Conservation (phyloP, 192 early-diverging fungal species). For the Borealophlyctis nickersoniae region DNA sequence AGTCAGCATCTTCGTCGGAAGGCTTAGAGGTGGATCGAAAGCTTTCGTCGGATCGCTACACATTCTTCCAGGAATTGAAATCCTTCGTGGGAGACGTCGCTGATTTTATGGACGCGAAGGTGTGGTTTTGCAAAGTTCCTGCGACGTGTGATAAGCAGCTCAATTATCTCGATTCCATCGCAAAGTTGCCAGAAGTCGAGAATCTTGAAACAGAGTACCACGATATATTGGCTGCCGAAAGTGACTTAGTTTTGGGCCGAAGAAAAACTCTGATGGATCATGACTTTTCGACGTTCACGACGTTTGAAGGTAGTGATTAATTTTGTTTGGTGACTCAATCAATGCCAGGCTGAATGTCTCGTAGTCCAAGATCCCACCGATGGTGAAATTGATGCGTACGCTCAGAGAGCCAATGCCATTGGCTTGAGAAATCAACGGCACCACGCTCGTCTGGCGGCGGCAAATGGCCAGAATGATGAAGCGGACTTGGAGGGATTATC, state of each 20-base stretch:
- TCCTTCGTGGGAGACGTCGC: constrained; percentile 34
- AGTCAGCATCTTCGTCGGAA: constrained; percentile 7
- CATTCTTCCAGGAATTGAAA: constrained; percentile 38
- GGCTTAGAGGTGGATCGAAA: constrained; percentile 21
- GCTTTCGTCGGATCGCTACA: constrained; percentile 22
- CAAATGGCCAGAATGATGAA: too few relatives aligned
- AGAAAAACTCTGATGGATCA: background rate
- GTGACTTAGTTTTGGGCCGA: background rate
- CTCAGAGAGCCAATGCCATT: too few relatives aligned
- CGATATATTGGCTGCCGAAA: background rate
- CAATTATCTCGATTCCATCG: background rate
- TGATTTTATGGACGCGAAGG: constrained; percentile 43
- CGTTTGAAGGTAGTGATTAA: background rate
- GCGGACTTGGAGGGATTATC: background rate
- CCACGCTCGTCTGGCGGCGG: too few relatives aligned
- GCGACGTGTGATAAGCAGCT: background rate
- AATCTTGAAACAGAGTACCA: constrained; percentile 19
- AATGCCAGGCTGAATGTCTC: too few relatives aligned
- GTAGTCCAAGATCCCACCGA: too few relatives aligned
- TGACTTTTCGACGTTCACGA: background rate
- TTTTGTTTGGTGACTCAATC: too few relatives aligned
- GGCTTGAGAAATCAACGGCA: too few relatives aligned
- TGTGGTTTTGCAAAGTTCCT: background rate
- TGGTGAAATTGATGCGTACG: too few relatives aligned
- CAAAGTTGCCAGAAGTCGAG: constrained; percentile 21